Evolutionary conservation across 2,329 filamentous ascomycete genomes (phyloP), one percentile per base, ranked within the genome.

Genomic region (Alternaria gaisen): DNA sequence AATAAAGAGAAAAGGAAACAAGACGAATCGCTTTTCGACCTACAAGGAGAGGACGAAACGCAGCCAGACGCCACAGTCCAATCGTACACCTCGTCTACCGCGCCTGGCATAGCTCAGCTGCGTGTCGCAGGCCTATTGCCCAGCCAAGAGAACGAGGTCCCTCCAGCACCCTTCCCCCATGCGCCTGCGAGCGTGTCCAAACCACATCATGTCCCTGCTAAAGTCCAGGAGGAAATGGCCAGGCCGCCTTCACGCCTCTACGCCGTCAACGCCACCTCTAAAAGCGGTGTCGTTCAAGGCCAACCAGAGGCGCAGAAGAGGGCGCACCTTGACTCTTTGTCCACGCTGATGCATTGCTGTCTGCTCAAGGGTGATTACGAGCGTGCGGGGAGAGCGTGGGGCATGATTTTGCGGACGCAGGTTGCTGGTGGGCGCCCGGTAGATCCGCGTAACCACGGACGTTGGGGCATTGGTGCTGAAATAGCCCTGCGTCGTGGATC

Each of bases 401-500:
- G 88, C 1, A 80, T 97, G 66, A 83, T 97, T 32, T 76, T 93
- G 47, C 86, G 90, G 50, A 84, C 87, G 47, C 86, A 84, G 51
- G 81, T 89, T 24, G 73, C 80, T 58, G 88, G 87, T 34, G 68
- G 70, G 3, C 77, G 79, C 48, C 80, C 81, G 7, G 82, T 94
- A 20, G 92, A 97, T 74, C 77, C 94, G 48, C 86, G 93, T 40
- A 83, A 82, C 20, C 85, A 89, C 70, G 86, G 87, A 36, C 85
- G 91, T 66, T 97, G 94, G 94, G 90, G 90, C 14, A 85, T 97
- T 44, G 93, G 92, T 0, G 92, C 92, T 2, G 94, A 97, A 79
- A 87, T 97, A 20, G 80, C 97, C 57, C 88, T 97, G 80, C 86
- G 90, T 16, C 79, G 79, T 64, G 76, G 60, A 20, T 47, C 67